A percentile compares a stretch with the other conserved stretches of the same genome.
Evolutionary conservation across 225 moss, liverwort and hornwort species (phyloP).

Genomic region (Pseudisothecium myosuroides): DNA sequence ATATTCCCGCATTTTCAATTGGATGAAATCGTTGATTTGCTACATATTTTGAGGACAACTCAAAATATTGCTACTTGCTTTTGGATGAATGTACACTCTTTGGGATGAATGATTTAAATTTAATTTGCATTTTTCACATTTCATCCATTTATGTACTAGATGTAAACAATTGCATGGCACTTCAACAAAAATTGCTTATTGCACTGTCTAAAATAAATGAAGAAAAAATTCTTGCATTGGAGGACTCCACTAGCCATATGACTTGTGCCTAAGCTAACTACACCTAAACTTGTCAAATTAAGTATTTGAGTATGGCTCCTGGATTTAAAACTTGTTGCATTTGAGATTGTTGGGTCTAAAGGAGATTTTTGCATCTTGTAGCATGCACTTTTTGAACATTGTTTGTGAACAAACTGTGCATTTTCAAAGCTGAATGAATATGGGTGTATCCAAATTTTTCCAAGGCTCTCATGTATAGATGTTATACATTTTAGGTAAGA

Average conservation of each 20-base stretch:
- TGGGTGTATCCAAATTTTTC: fast-evolving
- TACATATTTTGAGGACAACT: neutral
- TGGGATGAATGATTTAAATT: neutral
- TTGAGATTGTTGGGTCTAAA: too few species aligned
- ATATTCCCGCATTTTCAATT: neutral
- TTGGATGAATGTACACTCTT: neutral
- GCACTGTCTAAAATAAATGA: fast-evolving
- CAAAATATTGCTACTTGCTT: neutral
- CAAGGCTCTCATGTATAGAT: neutral
- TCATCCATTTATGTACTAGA: too few species aligned
- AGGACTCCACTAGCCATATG: fast-evolving
- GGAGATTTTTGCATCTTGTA: neutral
- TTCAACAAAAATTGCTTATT: fast-evolving
- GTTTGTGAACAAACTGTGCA: fast-evolving
- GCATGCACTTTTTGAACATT: neutral
- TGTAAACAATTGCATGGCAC: neutral
- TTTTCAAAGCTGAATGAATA: neutral
- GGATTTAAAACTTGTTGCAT: neutral
- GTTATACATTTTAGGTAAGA: neutral
- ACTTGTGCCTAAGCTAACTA: too few species aligned
- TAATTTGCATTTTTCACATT: fast-evolving
- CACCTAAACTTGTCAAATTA: neutral
- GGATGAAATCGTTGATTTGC: neutral
- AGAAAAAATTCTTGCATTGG: fast-evolving
- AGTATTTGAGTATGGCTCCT: fast-evolving